These are phyloP conservation scores for Ustilago loliicola DNA, from an alignment of 1,284 basidiomycete genomes.

Conservation along the genomic window DNA sequence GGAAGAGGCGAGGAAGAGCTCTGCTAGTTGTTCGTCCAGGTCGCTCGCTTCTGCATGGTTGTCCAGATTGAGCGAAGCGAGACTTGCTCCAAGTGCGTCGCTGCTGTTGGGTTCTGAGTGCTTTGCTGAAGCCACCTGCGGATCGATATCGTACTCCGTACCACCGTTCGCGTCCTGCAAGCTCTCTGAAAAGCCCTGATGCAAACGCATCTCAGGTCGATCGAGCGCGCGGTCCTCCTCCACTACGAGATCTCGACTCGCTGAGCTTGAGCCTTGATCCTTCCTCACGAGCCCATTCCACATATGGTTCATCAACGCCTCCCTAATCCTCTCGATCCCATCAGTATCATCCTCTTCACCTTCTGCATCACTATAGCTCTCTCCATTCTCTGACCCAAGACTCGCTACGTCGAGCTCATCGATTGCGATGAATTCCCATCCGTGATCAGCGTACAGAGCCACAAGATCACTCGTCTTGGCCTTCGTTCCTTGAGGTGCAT, in stretches of 20 bases:
- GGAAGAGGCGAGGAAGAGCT: conserved; percentile 32
- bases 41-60: conserved; percentile 22
- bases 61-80: conserved; percentile 11
- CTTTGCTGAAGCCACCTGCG: background rate
- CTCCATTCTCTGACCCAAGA: conserved; percentile 13
- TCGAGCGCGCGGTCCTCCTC: background rate
- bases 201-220: background rate
- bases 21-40: conserved; percentile 42
- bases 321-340: conserved; percentile 58
- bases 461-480: conserved; percentile 46
- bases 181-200: conserved; percentile 22
- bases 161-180: background rate
- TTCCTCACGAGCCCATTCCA: conserved; percentile 59
- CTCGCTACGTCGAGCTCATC: conserved; percentile 30
- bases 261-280: background rate
- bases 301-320: conserved; percentile 60
- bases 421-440: conserved; percentile 62
- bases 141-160: conserved; percentile 18
- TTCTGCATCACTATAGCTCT: conserved; percentile 25
- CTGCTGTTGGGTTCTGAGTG: background rate
- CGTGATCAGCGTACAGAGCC: conserved; percentile 55
- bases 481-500: background rate
- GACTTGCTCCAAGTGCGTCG: background rate
- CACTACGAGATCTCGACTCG: background rate
- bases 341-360: conserved; percentile 32